Evolutionary conservation across 139 green algal genomes (phyloP).

Genomic region (Closterium sp.): DNA sequence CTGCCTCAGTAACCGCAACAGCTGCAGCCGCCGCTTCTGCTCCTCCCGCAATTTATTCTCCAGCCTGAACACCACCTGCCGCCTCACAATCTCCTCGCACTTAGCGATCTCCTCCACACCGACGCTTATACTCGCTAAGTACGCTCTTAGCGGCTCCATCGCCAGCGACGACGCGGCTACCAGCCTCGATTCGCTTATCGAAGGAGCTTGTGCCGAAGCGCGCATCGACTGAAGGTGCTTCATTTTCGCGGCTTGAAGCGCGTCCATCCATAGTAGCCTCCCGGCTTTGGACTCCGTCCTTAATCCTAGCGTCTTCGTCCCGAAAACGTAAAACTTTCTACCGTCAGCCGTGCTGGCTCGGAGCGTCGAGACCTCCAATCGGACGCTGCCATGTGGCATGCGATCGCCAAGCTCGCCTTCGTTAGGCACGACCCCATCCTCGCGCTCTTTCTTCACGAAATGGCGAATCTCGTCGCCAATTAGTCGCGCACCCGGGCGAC

Average conservation of each 20-base stretch:
- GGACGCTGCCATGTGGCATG: neutral
- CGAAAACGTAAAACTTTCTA: constrained; percentile 78
- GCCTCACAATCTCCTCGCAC: constrained; percentile 30
- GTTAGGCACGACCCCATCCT: neutral
- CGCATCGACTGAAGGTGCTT: neutral
- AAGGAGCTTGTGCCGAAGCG: neutral
- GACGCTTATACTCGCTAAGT: neutral
- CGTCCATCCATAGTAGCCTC: constrained; percentile 36
- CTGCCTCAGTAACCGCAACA: constrained; percentile 12
- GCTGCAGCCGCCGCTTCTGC: constrained; percentile 1
- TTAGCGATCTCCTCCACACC: constrained; percentile 6
- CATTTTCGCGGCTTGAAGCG: neutral
- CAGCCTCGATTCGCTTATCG: neutral
- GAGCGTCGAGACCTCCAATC: constrained; percentile 62
- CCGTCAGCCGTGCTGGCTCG: constrained; percentile 57
- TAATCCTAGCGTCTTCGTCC: constrained; percentile 61
- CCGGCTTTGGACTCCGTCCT: constrained; percentile 66
- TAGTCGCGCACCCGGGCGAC: constrained; percentile 14
- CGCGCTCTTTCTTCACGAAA: neutral
- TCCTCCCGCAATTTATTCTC: constrained; percentile 20
- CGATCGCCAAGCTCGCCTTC: neutral
- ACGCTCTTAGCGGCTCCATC: neutral
- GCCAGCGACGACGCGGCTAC: neutral
- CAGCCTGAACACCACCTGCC: neutral
- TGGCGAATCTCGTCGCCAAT: constrained; percentile 41